Evolutionary conservation across 2,329 filamentous ascomycete species (phyloP), one percentile per base, ranked within the genome.

Genomic region (Lasiodiplodia sp.): DNA sequence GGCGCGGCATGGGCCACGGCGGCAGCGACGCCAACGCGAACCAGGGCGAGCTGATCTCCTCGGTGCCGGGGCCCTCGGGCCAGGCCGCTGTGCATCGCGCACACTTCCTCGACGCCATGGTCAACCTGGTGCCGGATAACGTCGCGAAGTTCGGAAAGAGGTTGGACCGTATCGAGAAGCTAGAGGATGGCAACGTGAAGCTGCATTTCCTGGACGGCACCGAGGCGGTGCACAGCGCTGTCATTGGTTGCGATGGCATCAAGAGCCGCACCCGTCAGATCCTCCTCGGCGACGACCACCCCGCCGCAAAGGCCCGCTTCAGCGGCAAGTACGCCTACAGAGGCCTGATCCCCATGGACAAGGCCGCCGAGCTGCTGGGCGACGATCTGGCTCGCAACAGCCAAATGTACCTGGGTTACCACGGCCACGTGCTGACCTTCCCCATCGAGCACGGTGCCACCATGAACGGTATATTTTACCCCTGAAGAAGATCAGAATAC

Each of bases 181-280:
- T 73, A 2, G 62, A 71, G 0, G 73, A 76, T 55, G 73, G 70
- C 7, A 78, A 75, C 2, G 75, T 78, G 0, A 63, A 74, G 0
- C 60, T 83, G 37, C 73, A 75, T 8, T 83, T 87, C 68, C 71
- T 76, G 1, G 85, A 87, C 73, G 83, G 83, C 0, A 80, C 76
- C 0, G 77, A 73, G 0, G 83, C 78, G 0, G 73, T 78, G 31
- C 83, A 84, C 37, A 80, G 80, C 69, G 80, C 82, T 1, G 85
- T 88, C 0, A 81, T 91, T 68, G 88, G 87, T 5, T 89, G 87
- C 73, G 89, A 91, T 76, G 89, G 89, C 0, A 88, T 91, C 73
- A 88, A 88, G 74, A 88, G 86, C 0, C 79, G 81, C 3, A 81
- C 86, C 2, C 81, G 89, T 8, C 75, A 84, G 37, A 75, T 86